Percentiles rank a stretch among this genome's conserved stretches.
phyloP scores from a whole-genome alignment of 2,329 filamentous ascomycete species.

The Setomelanomma holmii region DNA sequence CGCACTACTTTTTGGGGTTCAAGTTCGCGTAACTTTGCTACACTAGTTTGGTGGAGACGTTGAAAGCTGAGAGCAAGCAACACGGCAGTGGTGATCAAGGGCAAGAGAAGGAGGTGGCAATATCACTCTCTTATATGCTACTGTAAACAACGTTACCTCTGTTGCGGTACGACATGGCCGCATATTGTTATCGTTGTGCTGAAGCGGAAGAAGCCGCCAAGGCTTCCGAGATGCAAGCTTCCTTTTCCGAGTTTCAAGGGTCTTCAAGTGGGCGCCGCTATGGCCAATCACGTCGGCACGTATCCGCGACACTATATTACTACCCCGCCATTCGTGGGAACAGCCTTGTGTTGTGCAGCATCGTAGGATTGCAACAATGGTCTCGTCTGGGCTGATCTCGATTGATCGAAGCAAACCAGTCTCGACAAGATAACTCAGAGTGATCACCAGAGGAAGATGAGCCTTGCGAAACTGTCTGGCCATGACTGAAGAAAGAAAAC shows the following conservation, averaged over 20 bases:
- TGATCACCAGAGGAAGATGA: too few species aligned
- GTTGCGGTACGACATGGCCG: background rate
- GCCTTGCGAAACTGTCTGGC: too few species aligned
- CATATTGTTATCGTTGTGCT: background rate
- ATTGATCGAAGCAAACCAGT: background rate
- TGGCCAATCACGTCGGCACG: constrained; percentile 18
- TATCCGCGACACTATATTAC: constrained; percentile 15
- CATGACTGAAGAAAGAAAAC: too few species aligned
- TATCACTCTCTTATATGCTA: background rate
- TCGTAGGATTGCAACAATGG: background rate
- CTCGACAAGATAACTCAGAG: too few species aligned
- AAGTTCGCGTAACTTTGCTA: constrained; percentile 27
- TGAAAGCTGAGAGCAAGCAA: constrained; percentile 8
- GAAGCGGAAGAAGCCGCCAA: constrained; percentile 17
- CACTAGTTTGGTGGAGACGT: constrained; percentile 19
- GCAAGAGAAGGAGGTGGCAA: constrained; percentile 21
- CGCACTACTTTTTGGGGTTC: constrained; percentile 23
- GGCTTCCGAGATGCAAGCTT: constrained; percentile 20
- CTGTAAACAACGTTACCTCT: background rate
- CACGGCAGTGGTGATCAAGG: constrained; percentile 1
- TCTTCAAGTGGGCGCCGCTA: constrained; percentile 12
- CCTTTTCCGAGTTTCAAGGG: constrained; percentile 13
- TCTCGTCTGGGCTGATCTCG: background rate
- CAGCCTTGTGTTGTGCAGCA: background rate
- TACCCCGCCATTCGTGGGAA: constrained; percentile 22